Evolutionary conservation across 2,329 filamentous ascomycete species (phyloP), one percentile per base, ranked within the genome.

Genomic region (Colletotrichum cuscutae): DNA sequence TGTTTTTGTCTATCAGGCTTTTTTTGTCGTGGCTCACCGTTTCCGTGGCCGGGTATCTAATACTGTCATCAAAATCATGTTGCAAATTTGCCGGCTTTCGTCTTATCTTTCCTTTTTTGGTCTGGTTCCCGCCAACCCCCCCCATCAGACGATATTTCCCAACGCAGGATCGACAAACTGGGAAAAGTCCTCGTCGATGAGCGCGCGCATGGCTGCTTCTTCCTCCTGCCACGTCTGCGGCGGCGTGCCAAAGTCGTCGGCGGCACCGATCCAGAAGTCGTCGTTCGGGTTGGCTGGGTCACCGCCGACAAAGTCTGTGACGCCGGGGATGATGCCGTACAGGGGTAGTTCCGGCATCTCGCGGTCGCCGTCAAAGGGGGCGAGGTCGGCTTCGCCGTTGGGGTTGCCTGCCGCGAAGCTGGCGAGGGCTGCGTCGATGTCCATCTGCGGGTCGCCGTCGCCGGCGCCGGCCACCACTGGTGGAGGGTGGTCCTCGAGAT

Each of bases 191-290:
- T 68, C 63, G 64, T 75, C 74, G 15, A 82, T 78, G 15, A 87
- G 77, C 19, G 82, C 80, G 53, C 85, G 78, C 74, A 87, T 84
- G 70, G 84, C 85, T 8, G 81, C 80, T 65, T 86, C 85, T 28
- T 86, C 85, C 56, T 83, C 80, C 11, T 81, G 80, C 86, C 85
- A 87, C 26, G 80, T 80, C n/a, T 77, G 74, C 26, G 76, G 75
- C 12, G 64, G 68, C 12, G 72, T 54, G 2, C 76, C 80, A 52
- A 81, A 80, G 13, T 80, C 77, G 76, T 82, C 78, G 22, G 79
- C 76, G 5, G 80, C 79, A 13, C 81, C 80, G 46, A 85, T 49
- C 78, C 77, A 80, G 54, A 79, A 79, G 49, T 76, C 63, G 52
- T 76, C 30, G 66, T 66, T 22, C 61, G 62, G 32, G 60, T 15